These are phyloP conservation scores for Trichoderma polysporum DNA, from an alignment of 2,329 filamentous ascomycete genomes.

Conservation along the genomic window DNA sequence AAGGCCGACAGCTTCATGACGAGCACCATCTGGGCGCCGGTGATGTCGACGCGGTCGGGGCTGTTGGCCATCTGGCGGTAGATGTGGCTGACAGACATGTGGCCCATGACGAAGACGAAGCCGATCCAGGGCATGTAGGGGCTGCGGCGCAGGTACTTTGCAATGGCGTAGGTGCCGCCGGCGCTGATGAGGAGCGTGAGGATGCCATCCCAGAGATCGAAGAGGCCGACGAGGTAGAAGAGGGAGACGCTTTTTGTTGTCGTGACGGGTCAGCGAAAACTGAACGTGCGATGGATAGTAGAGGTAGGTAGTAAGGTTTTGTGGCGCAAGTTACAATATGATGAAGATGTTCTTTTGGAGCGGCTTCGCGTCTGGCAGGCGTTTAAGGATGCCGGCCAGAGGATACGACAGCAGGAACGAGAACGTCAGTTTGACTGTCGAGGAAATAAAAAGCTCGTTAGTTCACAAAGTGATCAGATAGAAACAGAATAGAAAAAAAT, in stretches of 20 bases:
- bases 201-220: slow-evolving; percentile 85
- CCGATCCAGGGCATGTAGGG: slow-evolving; percentile 97
- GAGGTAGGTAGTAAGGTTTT: background rate
- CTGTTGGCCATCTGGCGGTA: slow-evolving; percentile 70
- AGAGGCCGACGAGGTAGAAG: slow-evolving; percentile 92
- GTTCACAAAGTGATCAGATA: background rate
- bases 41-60: slow-evolving; percentile 78
- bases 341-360: slow-evolving; percentile 86
- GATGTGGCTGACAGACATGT: slow-evolving; percentile 91
- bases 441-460: too few relatives aligned
- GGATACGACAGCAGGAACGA: slow-evolving; percentile 92
- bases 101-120: slow-evolving; percentile 91
- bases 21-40: slow-evolving; percentile 94
- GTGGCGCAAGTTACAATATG: slow-evolving; percentile 57
- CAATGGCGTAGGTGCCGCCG: slow-evolving; percentile 77
- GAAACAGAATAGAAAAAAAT: slow-evolving; percentile 10
- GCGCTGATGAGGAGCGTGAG: slow-evolving; percentile 78
- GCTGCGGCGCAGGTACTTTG: slow-evolving; percentile 72
- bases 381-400: slow-evolving; percentile 81
- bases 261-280: slow-evolving; percentile 5
- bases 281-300: background rate
- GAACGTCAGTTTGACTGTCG: slow-evolving; percentile 83
- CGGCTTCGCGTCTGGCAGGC: slow-evolving; percentile 81
- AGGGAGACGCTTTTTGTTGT: slow-evolving; percentile 61
- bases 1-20: slow-evolving; percentile 98